phyloP scores from a whole-genome alignment of 129 eudicot species.

The Rutidosis leptorrhynchoides region DNA sequence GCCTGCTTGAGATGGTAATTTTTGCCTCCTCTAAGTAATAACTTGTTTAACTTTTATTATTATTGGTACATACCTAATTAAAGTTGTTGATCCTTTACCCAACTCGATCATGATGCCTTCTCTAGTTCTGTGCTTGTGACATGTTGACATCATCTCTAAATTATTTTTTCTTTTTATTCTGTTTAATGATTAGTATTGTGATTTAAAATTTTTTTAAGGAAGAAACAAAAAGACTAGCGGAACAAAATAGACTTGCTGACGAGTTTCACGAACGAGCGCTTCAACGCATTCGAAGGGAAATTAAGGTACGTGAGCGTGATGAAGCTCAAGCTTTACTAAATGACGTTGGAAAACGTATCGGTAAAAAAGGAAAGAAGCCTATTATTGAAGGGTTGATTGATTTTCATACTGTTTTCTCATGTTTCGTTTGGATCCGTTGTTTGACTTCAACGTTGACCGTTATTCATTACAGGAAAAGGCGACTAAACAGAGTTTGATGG shows the following conservation, averaged over 20 bases:
- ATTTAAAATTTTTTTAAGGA: conserved; percentile 61
- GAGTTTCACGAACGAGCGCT: conserved; percentile 67
- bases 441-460: background rate
- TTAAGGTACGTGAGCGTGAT: conserved; percentile 66
- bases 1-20: conserved; percentile 75
- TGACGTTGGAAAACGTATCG: conserved; percentile 59
- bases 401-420: background rate
- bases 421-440: background rate
- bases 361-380: conserved; percentile 78
- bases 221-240: conserved; percentile 80
- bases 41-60: too few species aligned
- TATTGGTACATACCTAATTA: background rate
- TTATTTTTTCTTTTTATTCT: background rate
- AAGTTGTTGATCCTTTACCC: background rate
- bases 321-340: conserved; percentile 65
- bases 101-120: background rate
- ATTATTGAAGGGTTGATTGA: conserved; percentile 61
- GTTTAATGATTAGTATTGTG: background rate
- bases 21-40: background rate
- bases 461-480: conserved; percentile 51
- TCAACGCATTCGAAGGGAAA: conserved; percentile 59
- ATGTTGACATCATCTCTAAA: background rate
- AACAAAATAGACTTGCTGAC: conserved; percentile 63
- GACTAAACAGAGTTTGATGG: conserved; percentile 61
- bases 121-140: background rate